A percentile compares a stretch with the other conserved stretches of the same genome.
phyloP scores from a whole-genome alignment of 2,329 filamentous ascomycete genomes.

The Fragosphaeria purpurea region DNA sequence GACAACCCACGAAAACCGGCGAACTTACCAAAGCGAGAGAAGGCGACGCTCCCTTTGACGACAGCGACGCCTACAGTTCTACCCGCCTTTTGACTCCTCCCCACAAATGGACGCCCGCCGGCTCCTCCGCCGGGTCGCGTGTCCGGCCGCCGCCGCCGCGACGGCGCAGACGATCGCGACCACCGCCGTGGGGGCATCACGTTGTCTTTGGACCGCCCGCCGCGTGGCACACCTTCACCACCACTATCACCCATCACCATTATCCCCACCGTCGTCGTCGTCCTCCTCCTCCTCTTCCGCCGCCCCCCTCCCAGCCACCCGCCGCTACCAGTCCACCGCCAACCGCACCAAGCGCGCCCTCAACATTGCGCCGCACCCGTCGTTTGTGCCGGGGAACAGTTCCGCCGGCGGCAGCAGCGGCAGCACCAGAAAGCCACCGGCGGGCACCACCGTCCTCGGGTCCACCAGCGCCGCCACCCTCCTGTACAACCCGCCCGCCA shows the following conservation, averaged over 20 bases:
- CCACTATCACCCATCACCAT: neutral
- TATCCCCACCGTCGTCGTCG: neutral
- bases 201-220: neutral
- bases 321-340: slow-evolving; percentile 39
- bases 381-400: slow-evolving; percentile 35
- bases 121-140: slow-evolving; percentile 8
- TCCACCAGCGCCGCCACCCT: slow-evolving; percentile 22
- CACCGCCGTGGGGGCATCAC: neutral
- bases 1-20: too few species aligned
- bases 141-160: slow-evolving; percentile 1
- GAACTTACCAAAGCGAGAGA: too few species aligned
- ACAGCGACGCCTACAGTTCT: too few species aligned
- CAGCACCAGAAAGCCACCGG: neutral
- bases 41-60: too few species aligned
- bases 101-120: slow-evolving; percentile 8
- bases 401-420: neutral
- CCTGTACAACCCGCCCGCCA: slow-evolving; percentile 39
- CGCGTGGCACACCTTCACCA: neutral
- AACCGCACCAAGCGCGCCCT: slow-evolving; percentile 46
- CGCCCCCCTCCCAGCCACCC: neutral
- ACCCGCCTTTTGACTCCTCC: neutral
- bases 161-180: neutral
- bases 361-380: slow-evolving; percentile 50
- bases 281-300: neutral
- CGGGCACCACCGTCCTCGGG: neutral